A percentile compares a stretch with the other conserved stretches of the same genome.
These are phyloP conservation scores for Raffaelea ambrosiae DNA, from an alignment of 2,329 filamentous ascomycete species.

Conservation along the genomic window DNA sequence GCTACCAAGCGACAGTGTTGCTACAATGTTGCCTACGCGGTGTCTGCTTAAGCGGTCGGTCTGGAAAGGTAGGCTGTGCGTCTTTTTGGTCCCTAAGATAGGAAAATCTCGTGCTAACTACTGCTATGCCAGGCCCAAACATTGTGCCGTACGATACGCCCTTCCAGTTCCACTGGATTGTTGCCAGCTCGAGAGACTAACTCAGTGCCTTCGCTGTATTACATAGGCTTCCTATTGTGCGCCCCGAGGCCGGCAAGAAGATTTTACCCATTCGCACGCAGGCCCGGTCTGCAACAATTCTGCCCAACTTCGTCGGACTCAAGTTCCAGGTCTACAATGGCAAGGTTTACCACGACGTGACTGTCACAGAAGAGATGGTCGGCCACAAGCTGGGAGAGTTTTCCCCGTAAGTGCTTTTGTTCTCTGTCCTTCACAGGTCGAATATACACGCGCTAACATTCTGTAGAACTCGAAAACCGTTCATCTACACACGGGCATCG, in stretches of 20 bases:
- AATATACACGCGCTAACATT: too few relatives aligned
- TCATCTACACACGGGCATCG: constrained; percentile 35
- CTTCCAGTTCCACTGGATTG: not conserved
- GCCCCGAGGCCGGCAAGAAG: constrained; percentile 50
- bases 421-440: too few relatives aligned
- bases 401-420: constrained; percentile 57
- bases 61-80: constrained; percentile 93
- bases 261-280: constrained; percentile 73
- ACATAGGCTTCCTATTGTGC: constrained; percentile 57
- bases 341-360: constrained; percentile 74
- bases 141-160: constrained; percentile 41
- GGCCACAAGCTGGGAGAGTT: constrained; percentile 94
- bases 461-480: constrained; percentile 47
- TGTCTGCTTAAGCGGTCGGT: constrained; percentile 66
- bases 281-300: constrained; percentile 78
- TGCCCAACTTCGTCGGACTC: constrained; percentile 85
- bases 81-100: not conserved
- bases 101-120: constrained; percentile 13
- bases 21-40: constrained; percentile 65
- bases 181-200: not conserved
- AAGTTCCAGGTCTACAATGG: constrained; percentile 90
- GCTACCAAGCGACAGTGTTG: too few relatives aligned
- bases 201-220: not conserved
- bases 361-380: constrained; percentile 91
- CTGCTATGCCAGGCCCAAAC: constrained; percentile 32